A percentile compares a stretch with the other conserved stretches of the same genome.
Conservation (phyloP, 2,329 filamentous ascomycete species). For the Alternaria sp. region DNA sequence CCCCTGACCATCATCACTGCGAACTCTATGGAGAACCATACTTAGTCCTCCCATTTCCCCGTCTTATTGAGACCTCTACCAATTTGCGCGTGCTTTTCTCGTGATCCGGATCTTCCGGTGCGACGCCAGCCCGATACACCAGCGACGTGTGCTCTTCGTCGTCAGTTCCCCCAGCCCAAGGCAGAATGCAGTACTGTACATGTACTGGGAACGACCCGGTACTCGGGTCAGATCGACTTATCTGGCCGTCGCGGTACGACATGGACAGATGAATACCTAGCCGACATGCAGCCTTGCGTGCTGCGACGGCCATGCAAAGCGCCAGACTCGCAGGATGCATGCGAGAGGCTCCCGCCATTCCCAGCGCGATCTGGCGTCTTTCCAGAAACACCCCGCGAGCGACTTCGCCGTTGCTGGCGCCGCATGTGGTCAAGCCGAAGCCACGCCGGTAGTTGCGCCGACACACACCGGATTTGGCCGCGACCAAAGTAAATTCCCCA, state of each 20-base stretch:
- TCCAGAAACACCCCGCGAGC: slow-evolving; percentile 4
- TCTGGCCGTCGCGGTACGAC: background rate
- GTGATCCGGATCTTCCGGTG: background rate
- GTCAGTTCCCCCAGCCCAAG: background rate
- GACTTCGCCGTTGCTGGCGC: slow-evolving; percentile 26
- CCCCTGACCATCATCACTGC: background rate
- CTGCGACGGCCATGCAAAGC: background rate
- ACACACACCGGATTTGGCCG: slow-evolving; percentile 15
- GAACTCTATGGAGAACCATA: background rate
- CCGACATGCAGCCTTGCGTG: background rate
- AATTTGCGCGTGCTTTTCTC: background rate
- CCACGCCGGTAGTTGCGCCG: slow-evolving; percentile 29
- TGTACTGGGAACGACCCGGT: background rate
- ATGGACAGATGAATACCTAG: background rate
- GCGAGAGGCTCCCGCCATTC: background rate
- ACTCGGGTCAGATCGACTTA: background rate
- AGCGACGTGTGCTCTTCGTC: background rate
- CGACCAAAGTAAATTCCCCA: slow-evolving; percentile 19
- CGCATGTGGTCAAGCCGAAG: slow-evolving; percentile 17
- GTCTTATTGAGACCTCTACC: background rate
- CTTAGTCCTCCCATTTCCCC: background rate
- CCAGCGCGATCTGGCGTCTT: background rate
- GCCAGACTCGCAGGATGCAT: background rate
- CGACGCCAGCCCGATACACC: background rate
- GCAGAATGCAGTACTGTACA: background rate